A percentile compares a stretch with the other conserved stretches of the same genome.
Conservation (phyloP, 225 moss, liverwort and hornwort species). For the Asterella californica region DNA sequence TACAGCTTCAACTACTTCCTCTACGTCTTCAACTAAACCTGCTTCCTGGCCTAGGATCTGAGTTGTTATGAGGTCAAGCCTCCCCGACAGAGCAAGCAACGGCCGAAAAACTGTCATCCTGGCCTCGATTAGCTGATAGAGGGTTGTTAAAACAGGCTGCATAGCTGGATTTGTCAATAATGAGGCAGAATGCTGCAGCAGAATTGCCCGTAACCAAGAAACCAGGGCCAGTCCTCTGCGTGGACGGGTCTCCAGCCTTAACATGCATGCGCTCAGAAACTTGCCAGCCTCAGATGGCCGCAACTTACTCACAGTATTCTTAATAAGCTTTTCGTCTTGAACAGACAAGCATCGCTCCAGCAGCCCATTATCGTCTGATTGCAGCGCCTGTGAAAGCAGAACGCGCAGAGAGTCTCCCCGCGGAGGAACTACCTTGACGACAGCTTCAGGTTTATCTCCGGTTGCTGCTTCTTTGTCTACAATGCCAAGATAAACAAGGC, state of each 20-base stretch:
- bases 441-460: conserved; percentile 24
- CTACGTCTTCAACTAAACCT: conserved; percentile 36
- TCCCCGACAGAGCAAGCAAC: conserved; percentile 77
- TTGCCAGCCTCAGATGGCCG: conserved; percentile 68
- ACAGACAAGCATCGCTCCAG: conserved; percentile 67
- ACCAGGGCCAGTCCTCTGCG: conserved; percentile 65
- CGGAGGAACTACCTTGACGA: conserved; percentile 41
- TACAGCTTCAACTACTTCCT: conserved; percentile 63
- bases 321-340: conserved; percentile 66
- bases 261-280: conserved; percentile 53
- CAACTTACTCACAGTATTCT: conserved; percentile 61
- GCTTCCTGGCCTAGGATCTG: conserved; percentile 65
- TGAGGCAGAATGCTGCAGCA: conserved; percentile 73
- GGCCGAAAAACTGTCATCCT: conserved; percentile 72
- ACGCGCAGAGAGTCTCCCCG: conserved; percentile 74
- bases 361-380: conserved; percentile 64
- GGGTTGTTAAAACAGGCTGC: conserved; percentile 71
- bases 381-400: conserved; percentile 81
- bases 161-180: conserved; percentile 75
- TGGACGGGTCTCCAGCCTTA: conserved; percentile 75
- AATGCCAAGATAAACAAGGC: conserved; percentile 62
- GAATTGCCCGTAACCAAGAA: conserved; percentile 82
- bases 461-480: conserved; percentile 39
- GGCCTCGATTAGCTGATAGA: conserved; percentile 81
- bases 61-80: conserved; percentile 85